Evolutionary conservation across 345 rosid species (phyloP).

Genomic region (Hevea brasiliensis): DNA sequence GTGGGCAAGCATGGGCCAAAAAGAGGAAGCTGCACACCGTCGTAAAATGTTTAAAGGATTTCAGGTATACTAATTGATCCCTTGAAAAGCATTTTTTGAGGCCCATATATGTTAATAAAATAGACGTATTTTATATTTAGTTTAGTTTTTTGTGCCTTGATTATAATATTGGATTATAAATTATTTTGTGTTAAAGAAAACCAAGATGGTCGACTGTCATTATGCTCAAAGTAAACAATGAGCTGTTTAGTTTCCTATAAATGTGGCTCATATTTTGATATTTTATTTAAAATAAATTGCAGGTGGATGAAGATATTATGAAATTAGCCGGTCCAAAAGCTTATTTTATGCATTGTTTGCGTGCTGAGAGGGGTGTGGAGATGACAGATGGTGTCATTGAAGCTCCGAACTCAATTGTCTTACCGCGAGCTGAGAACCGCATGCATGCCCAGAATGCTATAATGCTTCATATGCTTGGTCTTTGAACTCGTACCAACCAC

Average conservation of each 20-base stretch:
- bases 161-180: not conserved
- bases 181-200: not conserved
- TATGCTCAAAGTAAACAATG: not conserved
- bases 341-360: slow-evolving; percentile 95
- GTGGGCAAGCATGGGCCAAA: slow-evolving; percentile 99
- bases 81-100: not conserved
- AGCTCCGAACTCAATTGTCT: slow-evolving; percentile 86
- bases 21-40: slow-evolving; percentile 88
- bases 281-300: slow-evolving; percentile 15
- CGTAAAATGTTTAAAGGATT: slow-evolving; percentile 81
- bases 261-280: not conserved
- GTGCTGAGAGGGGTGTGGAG: slow-evolving; percentile 96
- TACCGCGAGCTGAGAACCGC: slow-evolving; percentile 94
- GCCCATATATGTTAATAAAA: not conserved
- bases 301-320: slow-evolving; percentile 90
- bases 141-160: not conserved
- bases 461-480: slow-evolving; percentile 75
- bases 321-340: slow-evolving; percentile 82
- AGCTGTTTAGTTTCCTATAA: not conserved
- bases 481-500: slow-evolving; percentile 2
- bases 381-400: slow-evolving; percentile 84
- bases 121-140: not conserved
- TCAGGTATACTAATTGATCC: slow-evolving; percentile 50
- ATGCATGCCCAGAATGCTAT: slow-evolving; percentile 94
- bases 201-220: not conserved